A percentile compares a stretch with the other conserved stretches of the same genome.
These are phyloP conservation scores for Cucumis melo DNA, from an alignment of 306 rosid genomes.

Conservation along the genomic window DNA sequence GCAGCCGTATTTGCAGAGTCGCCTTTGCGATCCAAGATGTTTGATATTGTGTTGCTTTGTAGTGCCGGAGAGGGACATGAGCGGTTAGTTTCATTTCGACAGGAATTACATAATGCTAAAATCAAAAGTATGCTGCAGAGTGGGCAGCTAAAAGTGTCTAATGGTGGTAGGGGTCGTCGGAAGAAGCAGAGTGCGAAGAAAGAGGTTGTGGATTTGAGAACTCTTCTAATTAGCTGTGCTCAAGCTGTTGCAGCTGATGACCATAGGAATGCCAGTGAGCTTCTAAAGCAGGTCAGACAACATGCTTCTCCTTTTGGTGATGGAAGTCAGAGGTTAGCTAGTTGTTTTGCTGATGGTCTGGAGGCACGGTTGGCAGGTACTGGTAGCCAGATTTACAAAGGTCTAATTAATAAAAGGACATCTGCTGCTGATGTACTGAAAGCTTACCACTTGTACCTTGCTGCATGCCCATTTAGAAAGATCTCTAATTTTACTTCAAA, in stretches of 20 bases:
- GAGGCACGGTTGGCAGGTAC: slow-evolving; percentile 97
- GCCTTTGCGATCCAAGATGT: slow-evolving; percentile 37
- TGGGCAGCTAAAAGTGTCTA: slow-evolving; percentile 33
- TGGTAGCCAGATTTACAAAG: slow-evolving; percentile 89
- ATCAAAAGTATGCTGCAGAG: slow-evolving; percentile 17
- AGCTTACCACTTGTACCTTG: slow-evolving; percentile 68
- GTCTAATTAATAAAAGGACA: slow-evolving; percentile 53
- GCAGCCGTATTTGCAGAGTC: slow-evolving; percentile 62
- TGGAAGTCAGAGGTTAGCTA: slow-evolving; percentile 80
- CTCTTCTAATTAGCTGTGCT: slow-evolving; percentile 65
- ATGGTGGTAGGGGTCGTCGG: slow-evolving; percentile 43
- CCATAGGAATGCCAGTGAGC: slow-evolving; percentile 45
- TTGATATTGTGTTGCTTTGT: slow-evolving; percentile 51
- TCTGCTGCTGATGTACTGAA: slow-evolving; percentile 59
- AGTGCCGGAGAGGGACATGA: slow-evolving; percentile 33
- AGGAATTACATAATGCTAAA: slow-evolving; percentile 37
- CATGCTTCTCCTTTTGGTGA: slow-evolving; percentile 72
- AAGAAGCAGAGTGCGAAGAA: slow-evolving; percentile 56
- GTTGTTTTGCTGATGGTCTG: slow-evolving; percentile 81
- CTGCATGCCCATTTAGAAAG: slow-evolving; percentile 87
- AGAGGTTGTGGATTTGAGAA: slow-evolving; percentile 82
- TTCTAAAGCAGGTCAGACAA: slow-evolving; percentile 56
- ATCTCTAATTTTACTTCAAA: slow-evolving; percentile 51
- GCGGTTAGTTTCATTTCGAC: slow-evolving; percentile 33
- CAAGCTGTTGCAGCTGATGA: slow-evolving; percentile 97